These are phyloP conservation scores for Linum usitatissimum DNA, from an alignment of 345 rosid species.

Conservation along the genomic window DNA sequence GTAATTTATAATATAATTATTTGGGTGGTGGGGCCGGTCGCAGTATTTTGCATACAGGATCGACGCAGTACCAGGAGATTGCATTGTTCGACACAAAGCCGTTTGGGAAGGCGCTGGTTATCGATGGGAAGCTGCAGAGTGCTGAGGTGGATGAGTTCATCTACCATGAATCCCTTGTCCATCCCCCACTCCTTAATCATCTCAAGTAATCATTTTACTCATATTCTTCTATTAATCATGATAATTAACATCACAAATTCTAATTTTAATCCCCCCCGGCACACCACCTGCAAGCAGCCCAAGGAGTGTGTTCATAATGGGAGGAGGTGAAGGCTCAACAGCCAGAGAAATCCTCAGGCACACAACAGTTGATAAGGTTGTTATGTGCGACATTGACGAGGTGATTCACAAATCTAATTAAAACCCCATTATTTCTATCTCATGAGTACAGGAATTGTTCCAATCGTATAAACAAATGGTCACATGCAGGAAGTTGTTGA, in stretches of 20 bases:
- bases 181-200: conserved; percentile 48
- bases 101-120: conserved; percentile 49
- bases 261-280: neutral
- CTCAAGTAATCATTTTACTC: conserved; percentile 21
- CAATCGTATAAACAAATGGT: too few relatives aligned
- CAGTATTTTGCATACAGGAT: conserved; percentile 51
- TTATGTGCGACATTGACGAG: conserved; percentile 65
- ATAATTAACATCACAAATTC: too few relatives aligned
- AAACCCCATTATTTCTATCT: neutral
- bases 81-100: conserved; percentile 57
- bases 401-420: conserved; percentile 11
- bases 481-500: conserved; percentile 48
- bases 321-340: conserved; percentile 69
- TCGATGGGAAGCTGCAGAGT: conserved; percentile 69
- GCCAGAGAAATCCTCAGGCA: conserved; percentile 56
- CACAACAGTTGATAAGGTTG: conserved; percentile 32
- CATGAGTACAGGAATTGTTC: too few relatives aligned
- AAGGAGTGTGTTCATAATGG: conserved; percentile 42
- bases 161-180: conserved; percentile 59
- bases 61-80: conserved; percentile 44
- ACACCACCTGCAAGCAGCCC: conserved; percentile 21
- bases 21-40: neutral
- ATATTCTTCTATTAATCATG: neutral
- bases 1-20: neutral
- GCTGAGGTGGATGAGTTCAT: conserved; percentile 67